These are phyloP conservation scores for Fusarium duplospermum DNA, from an alignment of 2,329 filamentous ascomycete genomes.

Conservation along the genomic window DNA sequence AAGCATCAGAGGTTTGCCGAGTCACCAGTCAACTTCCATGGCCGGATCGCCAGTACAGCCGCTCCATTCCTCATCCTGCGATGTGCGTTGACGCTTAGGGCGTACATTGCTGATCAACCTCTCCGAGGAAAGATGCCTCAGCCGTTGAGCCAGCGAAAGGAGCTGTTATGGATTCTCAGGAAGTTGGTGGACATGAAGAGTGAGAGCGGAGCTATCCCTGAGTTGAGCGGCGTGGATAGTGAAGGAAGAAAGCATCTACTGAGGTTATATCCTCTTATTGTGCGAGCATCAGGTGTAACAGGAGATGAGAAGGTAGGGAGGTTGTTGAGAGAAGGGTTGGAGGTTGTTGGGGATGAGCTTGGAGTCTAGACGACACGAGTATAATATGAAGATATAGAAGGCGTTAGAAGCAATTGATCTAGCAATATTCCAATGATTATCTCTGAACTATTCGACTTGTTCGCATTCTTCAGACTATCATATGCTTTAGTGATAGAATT, in stretches of 20 bases:
- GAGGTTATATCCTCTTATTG: conserved; percentile 82
- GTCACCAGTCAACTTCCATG: conserved; percentile 51
- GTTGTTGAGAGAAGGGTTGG: conserved; percentile 69
- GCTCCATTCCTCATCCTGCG: conserved; percentile 87
- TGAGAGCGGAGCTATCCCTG: conserved; percentile 76
- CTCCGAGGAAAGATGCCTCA: conserved; percentile 90
- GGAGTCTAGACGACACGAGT: conserved; percentile 28
- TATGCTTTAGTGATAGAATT: background rate
- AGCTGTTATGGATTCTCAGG: conserved; percentile 78
- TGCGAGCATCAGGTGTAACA: conserved; percentile 67
- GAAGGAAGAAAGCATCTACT: conserved; percentile 79
- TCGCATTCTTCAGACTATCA: background rate
- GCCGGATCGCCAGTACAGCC: conserved; percentile 77
- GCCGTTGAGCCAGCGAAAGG: conserved; percentile 81
- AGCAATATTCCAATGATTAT: background rate
- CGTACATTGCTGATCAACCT: conserved; percentile 92
- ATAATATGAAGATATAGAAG: background rate
- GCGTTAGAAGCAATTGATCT: background rate
- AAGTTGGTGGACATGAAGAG: conserved; percentile 75
- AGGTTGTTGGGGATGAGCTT: conserved; percentile 69
- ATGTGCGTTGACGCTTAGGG: conserved; percentile 81
- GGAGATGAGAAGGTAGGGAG: conserved; percentile 71
- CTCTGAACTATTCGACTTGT: background rate
- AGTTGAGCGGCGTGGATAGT: conserved; percentile 61
- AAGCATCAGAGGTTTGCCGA: conserved; percentile 35